These are phyloP conservation scores for Aspergillus indologenus DNA, from an alignment of 495 filamentous ascomycete genomes.

Conservation along the genomic window DNA sequence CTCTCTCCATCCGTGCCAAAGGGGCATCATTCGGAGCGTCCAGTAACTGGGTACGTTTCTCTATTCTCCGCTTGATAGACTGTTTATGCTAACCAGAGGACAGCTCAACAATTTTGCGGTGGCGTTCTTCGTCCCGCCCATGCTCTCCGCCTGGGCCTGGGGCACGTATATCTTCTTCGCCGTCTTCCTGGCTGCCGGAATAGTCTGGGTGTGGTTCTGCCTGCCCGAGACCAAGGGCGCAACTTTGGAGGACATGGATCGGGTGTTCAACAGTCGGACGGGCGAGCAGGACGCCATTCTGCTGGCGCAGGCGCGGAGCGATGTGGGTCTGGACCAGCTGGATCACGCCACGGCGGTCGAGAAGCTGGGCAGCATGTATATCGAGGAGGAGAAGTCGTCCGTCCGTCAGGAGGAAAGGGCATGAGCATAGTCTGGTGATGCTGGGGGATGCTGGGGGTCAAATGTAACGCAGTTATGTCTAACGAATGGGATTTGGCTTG, in stretches of 20 bases:
- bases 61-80: too few species aligned
- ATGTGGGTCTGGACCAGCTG: conserved; percentile 24
- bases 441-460: too few species aligned
- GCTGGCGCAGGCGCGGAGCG: conserved; percentile 27
- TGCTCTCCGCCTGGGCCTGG: conserved; percentile 44
- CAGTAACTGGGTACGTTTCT: conserved; percentile 36
- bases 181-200: conserved; percentile 31
- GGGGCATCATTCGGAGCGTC: conserved; percentile 41
- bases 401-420: too few species aligned
- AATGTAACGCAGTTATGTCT: too few species aligned
- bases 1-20: conserved; percentile 44
- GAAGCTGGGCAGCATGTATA: too few species aligned
- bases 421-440: too few species aligned
- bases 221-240: conserved; percentile 60
- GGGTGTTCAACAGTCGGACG: conserved; percentile 41
- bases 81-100: too few species aligned
- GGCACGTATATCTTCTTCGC: conserved; percentile 49
- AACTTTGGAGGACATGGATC: conserved; percentile 64
- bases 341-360: too few species aligned
- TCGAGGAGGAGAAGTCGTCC: too few species aligned
- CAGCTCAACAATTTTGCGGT: conserved; percentile 47
- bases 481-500: too few species aligned
- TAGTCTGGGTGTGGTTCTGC: conserved; percentile 46
- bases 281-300: conserved; percentile 35
- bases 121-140: conserved; percentile 46